Evolutionary conservation across 176 grass and related monocot genomes (phyloP), one percentile per base, ranked within the genome.

Genomic region (Ensete glaucum): DNA sequence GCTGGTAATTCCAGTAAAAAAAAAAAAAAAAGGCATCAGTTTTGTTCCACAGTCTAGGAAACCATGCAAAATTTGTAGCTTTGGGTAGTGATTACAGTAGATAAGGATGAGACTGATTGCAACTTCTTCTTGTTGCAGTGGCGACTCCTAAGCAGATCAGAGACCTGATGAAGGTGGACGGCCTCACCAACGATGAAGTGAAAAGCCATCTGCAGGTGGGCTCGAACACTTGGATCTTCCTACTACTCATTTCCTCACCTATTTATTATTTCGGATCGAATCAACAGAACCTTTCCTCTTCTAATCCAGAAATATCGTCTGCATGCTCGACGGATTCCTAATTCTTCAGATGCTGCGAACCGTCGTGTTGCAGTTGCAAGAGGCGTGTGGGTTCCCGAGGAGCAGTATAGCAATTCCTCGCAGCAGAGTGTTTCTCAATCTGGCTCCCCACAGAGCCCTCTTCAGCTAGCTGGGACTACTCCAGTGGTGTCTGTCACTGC

Each of bases 161-260:
- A 74, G 94, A 98, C 76, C 83, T 93, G 77, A 98, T 98, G 94
- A 90, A 87, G 62, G 88, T 98, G 64, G 90, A 98, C 53, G 94
- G 94, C 17, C 94, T 98, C 66, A 98, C 94, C 62, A 98, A 98
- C 48, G 94, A 98, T 66, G 94, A 98, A 89, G 94, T 98, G 75
- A 98, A 98, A 80, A 98, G 94, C 84, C 94, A 98, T 82, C 90
- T 98, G 75, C 94, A 98, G 83, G 94, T 93, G 43, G 52, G 50
- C 69, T 64, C 63, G 52, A 69, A 11, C 16, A 20, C 7, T 69
- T 69, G 20, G 16, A 6, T 50, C 67, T 34, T 50, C 27, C 67
- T 69, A 3, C 64, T 67, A 3, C 13, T 34, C 29, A 16, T 27
- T n/a, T 50, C 67, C 64, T 13, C 34, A 43, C 34, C 34, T 43